Evolutionary conservation across 2,329 filamentous ascomycete species (phyloP).

Genomic region (Pezicula neosporulosa): DNA sequence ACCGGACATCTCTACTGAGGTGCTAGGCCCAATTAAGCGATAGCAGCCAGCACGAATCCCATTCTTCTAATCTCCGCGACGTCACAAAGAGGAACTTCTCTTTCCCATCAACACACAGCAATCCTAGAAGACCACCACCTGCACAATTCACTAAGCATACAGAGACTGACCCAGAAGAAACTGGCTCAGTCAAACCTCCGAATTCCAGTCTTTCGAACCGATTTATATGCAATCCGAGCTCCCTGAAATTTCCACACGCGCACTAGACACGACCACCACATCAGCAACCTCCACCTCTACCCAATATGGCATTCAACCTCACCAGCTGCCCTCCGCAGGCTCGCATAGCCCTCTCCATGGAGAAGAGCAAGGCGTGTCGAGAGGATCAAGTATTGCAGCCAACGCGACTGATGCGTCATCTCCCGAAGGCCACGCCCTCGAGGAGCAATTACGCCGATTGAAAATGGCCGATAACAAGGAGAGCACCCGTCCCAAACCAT

Average conservation of each 20-base stretch:
- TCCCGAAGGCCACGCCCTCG: conserved; percentile 41
- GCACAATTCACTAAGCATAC: conserved; percentile 3
- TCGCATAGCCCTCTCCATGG: conserved; percentile 29
- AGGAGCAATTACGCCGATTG: conserved; percentile 51
- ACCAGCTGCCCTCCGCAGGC: conserved; percentile 35
- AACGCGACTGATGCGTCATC: conserved; percentile 27
- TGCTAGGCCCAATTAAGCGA: background rate
- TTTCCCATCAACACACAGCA: background rate
- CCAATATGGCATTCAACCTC: conserved; percentile 56
- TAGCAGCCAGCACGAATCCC: background rate
- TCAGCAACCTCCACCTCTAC: conserved; percentile 29
- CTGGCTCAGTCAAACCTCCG: conserved; percentile 28
- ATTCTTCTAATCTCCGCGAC: background rate
- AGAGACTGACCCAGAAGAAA: conserved; percentile 28
- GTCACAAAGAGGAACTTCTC: background rate
- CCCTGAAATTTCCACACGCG: conserved; percentile 41
- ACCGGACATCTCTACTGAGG: background rate
- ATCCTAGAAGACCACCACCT: conserved; percentile 4
- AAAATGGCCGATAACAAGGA: conserved; percentile 32
- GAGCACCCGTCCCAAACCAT: conserved; percentile 24
- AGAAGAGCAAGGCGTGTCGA: conserved; percentile 6
- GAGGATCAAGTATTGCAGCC: conserved; percentile 22
- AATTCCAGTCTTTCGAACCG: conserved; percentile 24
- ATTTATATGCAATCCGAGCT: conserved; percentile 65
- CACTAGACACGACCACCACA: conserved; percentile 34